Base-by-base conservation (phyloP, 2,329 filamentous ascomycete genomes). In the Aschersonia sp. region DNA sequence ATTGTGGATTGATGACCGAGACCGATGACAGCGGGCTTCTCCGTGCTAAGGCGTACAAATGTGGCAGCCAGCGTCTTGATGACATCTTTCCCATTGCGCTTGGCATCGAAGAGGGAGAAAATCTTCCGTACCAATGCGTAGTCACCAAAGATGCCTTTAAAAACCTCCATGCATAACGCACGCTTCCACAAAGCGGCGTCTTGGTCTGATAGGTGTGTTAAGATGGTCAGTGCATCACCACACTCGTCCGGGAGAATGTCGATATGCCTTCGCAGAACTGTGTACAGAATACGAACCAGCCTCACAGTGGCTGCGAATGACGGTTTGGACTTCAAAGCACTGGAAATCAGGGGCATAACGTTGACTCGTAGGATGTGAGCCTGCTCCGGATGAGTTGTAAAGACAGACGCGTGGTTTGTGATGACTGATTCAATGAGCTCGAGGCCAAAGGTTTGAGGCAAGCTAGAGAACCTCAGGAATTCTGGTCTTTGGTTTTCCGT, bases 381-480 rank as follows among this genome's bases (percentile, higher is more conserved):
- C 61, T 94, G 85, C 59, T 96, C 89, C 0, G 79, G 74, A 59
- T 96, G 89, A 3, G 73, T 71, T 20, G 81, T 71, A 61, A 97
- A 92, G 31, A 94, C 78, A 46, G 74, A 72, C n/a, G 82, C 78
- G 68, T 96, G 88, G 56, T 89, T 94, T 30, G 84, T 83, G 50
- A 98, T 70, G 47, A 95, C 81, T 1, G 88, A 91, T 65, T 96
- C 89, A 56, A 98, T 88, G 48, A 97, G 74, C 61, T 98, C 92
- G 1, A 98, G 69, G 5, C 89, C 86, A 56, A 94, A 92, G 0
- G 85, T 84, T 56, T 88, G 81, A 0, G 87, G 81, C 7, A 97
- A 73, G 3, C 79, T 78, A 9, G 85, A 81, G 56, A 92, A 85
- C 32, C 81, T 80, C 40, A 98, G 73, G 58, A 89, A 95, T 53